A percentile compares a stretch with the other conserved stretches of the same genome.
These are phyloP conservation scores for Yamadazyma triangularis DNA, from an alignment of 1,139 yeast genomes.

Conservation along the genomic window DNA sequence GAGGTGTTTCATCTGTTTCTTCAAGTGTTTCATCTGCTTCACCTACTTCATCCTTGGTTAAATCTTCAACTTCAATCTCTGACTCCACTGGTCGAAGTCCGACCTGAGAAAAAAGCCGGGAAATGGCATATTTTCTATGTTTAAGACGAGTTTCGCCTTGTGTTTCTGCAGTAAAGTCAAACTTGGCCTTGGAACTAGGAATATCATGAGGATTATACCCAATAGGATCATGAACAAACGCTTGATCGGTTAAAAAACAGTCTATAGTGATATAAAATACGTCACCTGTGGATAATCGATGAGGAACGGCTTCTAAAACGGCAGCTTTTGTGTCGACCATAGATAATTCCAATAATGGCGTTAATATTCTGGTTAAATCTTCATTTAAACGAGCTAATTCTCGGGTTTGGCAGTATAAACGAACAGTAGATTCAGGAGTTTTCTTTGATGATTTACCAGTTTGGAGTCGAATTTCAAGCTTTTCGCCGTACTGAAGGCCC, in stretches of 20 bases:
- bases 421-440: conserved; percentile 24
- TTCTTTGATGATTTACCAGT: conserved; percentile 17
- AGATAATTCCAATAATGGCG: conserved; percentile 59
- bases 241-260: conserved; percentile 50
- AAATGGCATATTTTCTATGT: conserved; percentile 53
- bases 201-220: conserved; percentile 9
- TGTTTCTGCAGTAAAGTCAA: conserved; percentile 40
- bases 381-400: conserved; percentile 81
- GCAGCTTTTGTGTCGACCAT: conserved; percentile 55
- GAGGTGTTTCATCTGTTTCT: conserved; percentile 8
- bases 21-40: conserved; percentile 6
- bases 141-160: conserved; percentile 54
- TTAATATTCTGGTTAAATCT: conserved; percentile 61
- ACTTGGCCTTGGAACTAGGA: conserved; percentile 6
- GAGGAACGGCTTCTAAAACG: conserved; percentile 55
- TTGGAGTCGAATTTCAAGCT: conserved; percentile 32
- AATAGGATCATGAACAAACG: conserved; percentile 34
- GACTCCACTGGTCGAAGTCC: conserved; percentile 17
- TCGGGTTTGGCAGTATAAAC: conserved; percentile 34
- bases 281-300: conserved; percentile 71
- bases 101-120: conserved; percentile 52
- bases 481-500: conserved; percentile 49
- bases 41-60: no score
- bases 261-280: conserved; percentile 61
- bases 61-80: conserved; percentile 5